Evolutionary conservation across 2,329 filamentous ascomycete species (phyloP), one percentile per base, ranked within the genome.

Genomic region (Pseudogymnoascus sp.): DNA sequence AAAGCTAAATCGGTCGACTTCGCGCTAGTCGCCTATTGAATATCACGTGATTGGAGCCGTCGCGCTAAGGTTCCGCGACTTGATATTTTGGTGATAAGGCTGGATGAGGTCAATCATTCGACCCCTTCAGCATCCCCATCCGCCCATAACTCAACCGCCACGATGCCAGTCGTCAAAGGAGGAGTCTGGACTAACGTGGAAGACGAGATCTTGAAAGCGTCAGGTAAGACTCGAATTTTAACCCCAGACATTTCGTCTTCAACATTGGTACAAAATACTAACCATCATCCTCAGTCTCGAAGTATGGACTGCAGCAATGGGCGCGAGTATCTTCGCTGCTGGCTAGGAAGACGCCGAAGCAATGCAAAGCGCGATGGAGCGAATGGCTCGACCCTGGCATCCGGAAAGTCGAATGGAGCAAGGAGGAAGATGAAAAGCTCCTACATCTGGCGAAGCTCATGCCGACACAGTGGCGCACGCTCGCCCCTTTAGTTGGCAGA

Each of bases 381-480:
- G 93, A 99, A 82, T 99, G 94, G 93, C 84, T 99, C 67, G 94
- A 99, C 72, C 94, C 94, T 17, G 90, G 90, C 73, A 97, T 99
- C 79, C 90, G 93, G 72, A 99, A 99, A 81, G 94, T 96, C 69
- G 94, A 99, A 78, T 99, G 94, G 93, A 96, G 91, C 73, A 90
- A 94, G 72, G 94, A 99, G 76, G 94, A 99, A 74, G 94, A 99
- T 74, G 94, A 99, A 80, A 97, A 96, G 78, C 82, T 99, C 64
- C 77, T 99, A 70, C 94, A 97, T 72, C 82, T 99, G 71, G 94
- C 94, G 64, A 99, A 97, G 82, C 81, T 99, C 77, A 96, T 99
- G 88, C 94, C 94, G 62, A 97, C 93, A 29, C 94, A 99, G 83
- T 99, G 94, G 94, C 88, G 94, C 71, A 97, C 94, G 57, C 97